These are phyloP conservation scores for Saturnispora zaruensis DNA, from an alignment of 805 yeast species.

Conservation along the genomic window DNA sequence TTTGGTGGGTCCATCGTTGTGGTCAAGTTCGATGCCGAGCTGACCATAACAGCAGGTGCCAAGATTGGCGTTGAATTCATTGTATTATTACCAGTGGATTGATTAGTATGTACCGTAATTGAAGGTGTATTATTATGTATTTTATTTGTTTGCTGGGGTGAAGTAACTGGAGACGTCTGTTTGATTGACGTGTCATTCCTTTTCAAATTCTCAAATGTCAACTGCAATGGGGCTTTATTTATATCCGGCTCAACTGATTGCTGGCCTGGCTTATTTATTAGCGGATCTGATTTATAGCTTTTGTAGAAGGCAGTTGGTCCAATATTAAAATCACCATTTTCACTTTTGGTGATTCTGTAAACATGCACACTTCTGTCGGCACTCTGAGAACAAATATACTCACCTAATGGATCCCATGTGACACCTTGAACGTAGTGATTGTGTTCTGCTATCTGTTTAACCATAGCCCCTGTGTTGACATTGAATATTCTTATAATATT, in stretches of 20 bases:
- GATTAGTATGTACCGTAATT: background rate
- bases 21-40: background rate
- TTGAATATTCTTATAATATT: constrained; percentile 65
- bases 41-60: background rate
- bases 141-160: background rate
- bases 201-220: constrained; percentile 11
- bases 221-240: constrained; percentile 9
- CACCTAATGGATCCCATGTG: constrained; percentile 84
- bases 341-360: constrained; percentile 35
- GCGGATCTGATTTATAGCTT: constrained; percentile 45
- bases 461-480: constrained; percentile 46
- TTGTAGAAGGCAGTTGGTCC: constrained; percentile 38
- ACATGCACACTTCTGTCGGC: constrained; percentile 80
- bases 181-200: background rate
- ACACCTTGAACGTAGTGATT: constrained; percentile 92
- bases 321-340: constrained; percentile 25
- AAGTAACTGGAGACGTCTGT: background rate
- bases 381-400: constrained; percentile 75
- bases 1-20: constrained; percentile 27
- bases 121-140: background rate
- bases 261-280: constrained; percentile 32
- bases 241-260: background rate
- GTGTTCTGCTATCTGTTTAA: constrained; percentile 62
- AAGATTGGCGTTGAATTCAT: background rate
- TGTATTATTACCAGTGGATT: background rate